Conservation (phyloP, 2,329 filamentous ascomycete genomes). For the Fusarium verrucosum region DNA sequence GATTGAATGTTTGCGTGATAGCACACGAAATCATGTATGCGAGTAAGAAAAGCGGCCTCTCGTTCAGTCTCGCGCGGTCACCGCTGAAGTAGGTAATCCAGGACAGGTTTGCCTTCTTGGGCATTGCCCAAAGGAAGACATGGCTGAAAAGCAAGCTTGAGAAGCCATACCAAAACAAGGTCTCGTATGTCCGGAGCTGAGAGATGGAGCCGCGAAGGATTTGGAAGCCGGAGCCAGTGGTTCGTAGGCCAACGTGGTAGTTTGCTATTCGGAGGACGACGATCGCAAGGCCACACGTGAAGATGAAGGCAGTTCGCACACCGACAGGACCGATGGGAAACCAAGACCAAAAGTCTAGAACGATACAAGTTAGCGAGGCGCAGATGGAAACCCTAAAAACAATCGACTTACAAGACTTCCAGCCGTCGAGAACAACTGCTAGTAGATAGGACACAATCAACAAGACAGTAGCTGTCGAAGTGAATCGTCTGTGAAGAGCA, state of each 20-base stretch:
- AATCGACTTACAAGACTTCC: conserved; percentile 70
- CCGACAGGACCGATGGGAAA: conserved; percentile 82
- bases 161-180: conserved; percentile 77
- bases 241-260: conserved; percentile 78
- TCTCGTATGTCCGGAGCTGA: conserved; percentile 71
- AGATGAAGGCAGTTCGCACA: conserved; percentile 78
- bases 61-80: conserved; percentile 82
- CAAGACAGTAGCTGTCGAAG: conserved; percentile 75
- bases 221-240: conserved; percentile 72
- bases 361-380: conserved; percentile 2
- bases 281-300: conserved; percentile 77
- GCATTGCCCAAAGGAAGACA: conserved; percentile 78
- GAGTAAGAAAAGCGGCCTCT: conserved; percentile 83
- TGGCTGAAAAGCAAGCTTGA: conserved; percentile 84
- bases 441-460: conserved; percentile 77
- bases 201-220: conserved; percentile 68
- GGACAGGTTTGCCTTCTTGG: conserved; percentile 68
- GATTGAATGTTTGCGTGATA: conserved; percentile 71
- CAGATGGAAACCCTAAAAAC: not conserved
- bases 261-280: conserved; percentile 88
- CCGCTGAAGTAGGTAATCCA: conserved; percentile 77
- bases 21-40: conserved; percentile 75
- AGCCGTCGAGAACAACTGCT: conserved; percentile 74
- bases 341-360: conserved; percentile 82
- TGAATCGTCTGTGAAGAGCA: conserved; percentile 85